phyloP scores from a whole-genome alignment of 495 filamentous ascomycete genomes.

The Lepraria neglecta region DNA sequence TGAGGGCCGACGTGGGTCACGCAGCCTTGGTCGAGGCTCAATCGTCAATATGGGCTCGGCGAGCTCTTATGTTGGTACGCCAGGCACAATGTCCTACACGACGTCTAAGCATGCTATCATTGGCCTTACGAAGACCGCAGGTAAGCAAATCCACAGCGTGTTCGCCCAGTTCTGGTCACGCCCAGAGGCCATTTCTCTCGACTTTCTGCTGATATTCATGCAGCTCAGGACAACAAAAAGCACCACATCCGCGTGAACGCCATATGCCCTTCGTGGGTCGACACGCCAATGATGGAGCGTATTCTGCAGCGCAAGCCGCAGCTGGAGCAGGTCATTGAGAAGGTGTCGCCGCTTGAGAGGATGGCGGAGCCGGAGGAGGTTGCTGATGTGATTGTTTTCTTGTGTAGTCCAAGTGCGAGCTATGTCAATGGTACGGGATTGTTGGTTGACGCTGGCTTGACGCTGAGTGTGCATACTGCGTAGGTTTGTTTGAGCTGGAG shows the following conservation, averaged over 20 bases:
- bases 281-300: constrained; percentile 10
- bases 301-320: background rate
- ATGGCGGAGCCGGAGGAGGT: constrained; percentile 14
- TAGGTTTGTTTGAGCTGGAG: no score
- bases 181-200: background rate
- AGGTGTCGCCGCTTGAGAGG: background rate
- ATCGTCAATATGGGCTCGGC: constrained; percentile 14
- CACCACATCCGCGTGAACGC: constrained; percentile 17
- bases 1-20: background rate
- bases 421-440: constrained; percentile 15
- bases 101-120: constrained; percentile 15
- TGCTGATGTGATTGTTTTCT: constrained; percentile 13
- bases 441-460: constrained; percentile 19
- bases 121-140: constrained; percentile 16
- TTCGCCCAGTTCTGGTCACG: background rate
- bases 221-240: constrained; percentile 9
- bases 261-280: constrained; percentile 21
- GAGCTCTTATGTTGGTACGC: background rate
- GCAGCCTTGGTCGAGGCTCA: constrained; percentile 10
- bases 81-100: constrained; percentile 9
- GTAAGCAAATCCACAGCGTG: background rate
- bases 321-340: background rate
- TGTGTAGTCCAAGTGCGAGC: constrained; percentile 9
- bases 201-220: background rate
- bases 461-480: no score